A percentile compares a stretch with the other conserved stretches of the same genome.
Conservation (phyloP, 176 grass and related monocot genomes). For the Aegilops bicornis region DNA sequence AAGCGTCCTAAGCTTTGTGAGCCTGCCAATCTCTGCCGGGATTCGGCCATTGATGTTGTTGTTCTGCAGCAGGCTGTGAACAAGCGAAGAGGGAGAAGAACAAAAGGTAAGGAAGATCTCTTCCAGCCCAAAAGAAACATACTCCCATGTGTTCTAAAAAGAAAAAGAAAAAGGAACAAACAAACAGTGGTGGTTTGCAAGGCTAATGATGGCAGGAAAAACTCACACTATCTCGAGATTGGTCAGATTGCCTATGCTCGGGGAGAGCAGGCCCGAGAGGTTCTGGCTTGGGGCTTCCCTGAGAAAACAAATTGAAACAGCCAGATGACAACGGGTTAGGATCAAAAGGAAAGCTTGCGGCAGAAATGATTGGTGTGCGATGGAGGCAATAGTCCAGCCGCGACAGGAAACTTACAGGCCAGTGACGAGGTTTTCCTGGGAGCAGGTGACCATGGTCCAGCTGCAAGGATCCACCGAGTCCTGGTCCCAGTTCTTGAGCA, state of each 20-base stretch:
- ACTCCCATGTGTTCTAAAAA: neutral
- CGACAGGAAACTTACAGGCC: conserved; percentile 34
- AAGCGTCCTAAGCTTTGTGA: conserved; percentile 44
- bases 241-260: conserved; percentile 48
- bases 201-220: neutral
- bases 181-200: neutral
- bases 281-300: conserved; percentile 62
- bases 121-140: neutral
- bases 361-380: neutral
- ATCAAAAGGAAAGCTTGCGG: neutral
- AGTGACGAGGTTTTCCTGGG: conserved; percentile 57
- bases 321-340: neutral
- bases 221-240: conserved; percentile 67
- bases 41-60: conserved; percentile 65
- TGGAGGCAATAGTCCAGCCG: neutral
- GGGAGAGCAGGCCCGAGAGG: conserved; percentile 53
- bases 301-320: neutral
- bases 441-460: conserved; percentile 77
- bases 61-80: conserved; percentile 54
- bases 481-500: conserved; percentile 63
- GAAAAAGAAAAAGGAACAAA: neutral
- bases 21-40: conserved; percentile 44
- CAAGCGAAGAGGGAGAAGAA: neutral
- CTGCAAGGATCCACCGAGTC: conserved; percentile 70
- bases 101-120: neutral